Conservation (phyloP, 1,284 basidiomycete species). For the Boletellus deceptivus region DNA sequence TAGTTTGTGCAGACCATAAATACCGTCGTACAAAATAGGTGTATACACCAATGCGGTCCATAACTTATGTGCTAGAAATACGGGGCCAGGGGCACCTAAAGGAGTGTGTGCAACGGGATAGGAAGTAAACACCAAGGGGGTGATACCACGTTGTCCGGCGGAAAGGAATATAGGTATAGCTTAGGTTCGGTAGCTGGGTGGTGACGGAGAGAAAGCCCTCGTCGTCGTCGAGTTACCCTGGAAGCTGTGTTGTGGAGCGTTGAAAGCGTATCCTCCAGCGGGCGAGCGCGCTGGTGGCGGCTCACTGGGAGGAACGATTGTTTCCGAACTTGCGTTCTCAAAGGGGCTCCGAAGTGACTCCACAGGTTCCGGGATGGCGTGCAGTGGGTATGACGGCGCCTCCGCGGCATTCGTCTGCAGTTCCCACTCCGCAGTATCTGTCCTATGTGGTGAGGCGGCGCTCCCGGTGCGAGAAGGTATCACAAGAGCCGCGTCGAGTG, state of each 20-base stretch:
- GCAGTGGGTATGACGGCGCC: conserved; percentile 26
- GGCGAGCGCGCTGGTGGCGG: conserved; percentile 10
- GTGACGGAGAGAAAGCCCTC: conserved; percentile 19
- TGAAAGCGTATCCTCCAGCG: conserved; percentile 23
- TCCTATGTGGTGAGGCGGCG: conserved; percentile 8
- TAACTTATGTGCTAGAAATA: conserved; percentile 19
- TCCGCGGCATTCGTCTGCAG: conserved; percentile 25
- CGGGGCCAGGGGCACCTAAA: not conserved
- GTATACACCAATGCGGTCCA: conserved; percentile 1
- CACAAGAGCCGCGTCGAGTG: conserved; percentile 12
- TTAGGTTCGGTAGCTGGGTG: conserved; percentile 22
- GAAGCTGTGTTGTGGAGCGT: conserved; percentile 26
- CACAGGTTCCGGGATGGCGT: conserved; percentile 18
- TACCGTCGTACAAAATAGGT: conserved; percentile 15
- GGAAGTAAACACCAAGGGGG: not conserved
- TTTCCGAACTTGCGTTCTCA: conserved; percentile 17
- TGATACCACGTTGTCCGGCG: not conserved
- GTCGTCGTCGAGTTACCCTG: conserved; percentile 8
- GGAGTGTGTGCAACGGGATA: conserved; percentile 5
- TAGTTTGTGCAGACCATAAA: conserved; percentile 1
- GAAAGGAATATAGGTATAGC: not conserved
- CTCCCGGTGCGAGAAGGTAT: conserved; percentile 17
- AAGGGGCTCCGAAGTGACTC: conserved; percentile 26
- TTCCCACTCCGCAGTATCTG: conserved; percentile 30
- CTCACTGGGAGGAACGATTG: conserved; percentile 14